phyloP scores from a whole-genome alignment of 768 basidiomycete species.

The Tulasnella sp. region DNA sequence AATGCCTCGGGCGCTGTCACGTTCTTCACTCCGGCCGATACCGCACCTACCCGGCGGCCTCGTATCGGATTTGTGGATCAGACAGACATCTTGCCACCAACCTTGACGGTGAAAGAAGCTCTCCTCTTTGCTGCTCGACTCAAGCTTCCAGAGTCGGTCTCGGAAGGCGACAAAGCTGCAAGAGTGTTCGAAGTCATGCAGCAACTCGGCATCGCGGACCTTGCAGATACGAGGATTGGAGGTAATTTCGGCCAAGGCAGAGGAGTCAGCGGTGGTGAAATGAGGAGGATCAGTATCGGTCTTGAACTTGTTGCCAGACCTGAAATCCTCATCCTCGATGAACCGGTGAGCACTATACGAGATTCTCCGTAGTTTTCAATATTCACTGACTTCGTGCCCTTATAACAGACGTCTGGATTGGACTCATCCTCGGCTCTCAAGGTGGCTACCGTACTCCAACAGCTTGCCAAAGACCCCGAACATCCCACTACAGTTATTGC shows the following conservation, averaged over 20 bases:
- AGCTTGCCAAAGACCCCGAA: conserved; percentile 56
- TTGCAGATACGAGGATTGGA: conserved; percentile 64
- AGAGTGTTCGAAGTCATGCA: conserved; percentile 56
- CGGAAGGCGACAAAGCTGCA: conserved; percentile 46
- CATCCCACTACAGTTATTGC: conserved; percentile 74
- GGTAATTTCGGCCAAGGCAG: conserved; percentile 46
- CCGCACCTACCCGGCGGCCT: conserved; percentile 17
- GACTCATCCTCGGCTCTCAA: conserved; percentile 82
- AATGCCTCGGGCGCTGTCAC: conserved; percentile 50
- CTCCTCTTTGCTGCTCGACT: conserved; percentile 78
- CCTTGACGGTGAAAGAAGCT: conserved; percentile 70
- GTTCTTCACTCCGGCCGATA: conserved; percentile 30
- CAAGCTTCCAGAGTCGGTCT: conserved; percentile 64
- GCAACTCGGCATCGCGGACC: conserved; percentile 61
- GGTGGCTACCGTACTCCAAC: conserved; percentile 63
- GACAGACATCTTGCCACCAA: conserved; percentile 65
- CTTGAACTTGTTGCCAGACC: conserved; percentile 78
- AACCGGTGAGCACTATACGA: conserved; percentile 39
- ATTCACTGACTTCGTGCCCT: not conserved
- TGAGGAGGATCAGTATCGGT: conserved; percentile 82
- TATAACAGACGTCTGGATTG: conserved; percentile 34
- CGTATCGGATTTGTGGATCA: conserved; percentile 32
- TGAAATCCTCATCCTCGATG: conserved; percentile 77
- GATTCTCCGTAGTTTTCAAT: not conserved
- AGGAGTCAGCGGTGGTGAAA: conserved; percentile 87